Base-by-base conservation (phyloP, 768 basidiomycete genomes). In the Peribolospora kevripleyi region DNA sequence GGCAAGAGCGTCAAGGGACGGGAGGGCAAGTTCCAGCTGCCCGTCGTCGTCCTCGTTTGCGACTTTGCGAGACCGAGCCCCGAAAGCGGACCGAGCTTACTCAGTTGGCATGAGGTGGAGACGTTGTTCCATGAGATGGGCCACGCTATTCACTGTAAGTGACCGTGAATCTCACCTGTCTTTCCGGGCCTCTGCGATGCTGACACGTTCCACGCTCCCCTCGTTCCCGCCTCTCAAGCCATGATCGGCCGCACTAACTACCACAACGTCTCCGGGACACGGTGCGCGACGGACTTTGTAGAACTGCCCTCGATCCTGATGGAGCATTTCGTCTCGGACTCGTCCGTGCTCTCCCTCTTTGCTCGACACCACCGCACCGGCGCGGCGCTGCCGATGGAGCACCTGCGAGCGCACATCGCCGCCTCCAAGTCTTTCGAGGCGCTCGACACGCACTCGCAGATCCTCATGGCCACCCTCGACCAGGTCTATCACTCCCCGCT, bases 41-140 rank as follows among this genome's bases (percentile, higher is more conserved):
- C 93, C 4, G 70, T 95, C 48, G 87, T 91, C 36, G 93, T 93
- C 4, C 69, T 98, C 9, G 69, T 88, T 6, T 91, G 84, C 61
- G 90, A 90, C 62, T 93, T 95, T 62, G 70, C 75, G 25, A 74
- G 72, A 39, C 39, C 10, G 13, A 41, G 41, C 79, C 83, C 25
- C 70, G 76, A 3, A 58, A 73, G 13, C 68, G 73, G n/a, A 68
- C 72, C 9, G 81, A 80, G 0, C 75, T 84, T 5, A 79, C 69
- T 98, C 25, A 78, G 80, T 55, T 97, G 90, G 88, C 81, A 82
- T 61, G 88, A 97, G 61, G 84, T 95, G 7, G 72, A 82, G 65
- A 97, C 91, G 2, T 70, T 97, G 36, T 93, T 88, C 69, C 93
- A 98, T 62, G 93, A 98, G 69, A 93, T 97, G 87, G 93, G 93